Base-by-base conservation (phyloP, 345 rosid genomes). In the Salix exigua region DNA sequence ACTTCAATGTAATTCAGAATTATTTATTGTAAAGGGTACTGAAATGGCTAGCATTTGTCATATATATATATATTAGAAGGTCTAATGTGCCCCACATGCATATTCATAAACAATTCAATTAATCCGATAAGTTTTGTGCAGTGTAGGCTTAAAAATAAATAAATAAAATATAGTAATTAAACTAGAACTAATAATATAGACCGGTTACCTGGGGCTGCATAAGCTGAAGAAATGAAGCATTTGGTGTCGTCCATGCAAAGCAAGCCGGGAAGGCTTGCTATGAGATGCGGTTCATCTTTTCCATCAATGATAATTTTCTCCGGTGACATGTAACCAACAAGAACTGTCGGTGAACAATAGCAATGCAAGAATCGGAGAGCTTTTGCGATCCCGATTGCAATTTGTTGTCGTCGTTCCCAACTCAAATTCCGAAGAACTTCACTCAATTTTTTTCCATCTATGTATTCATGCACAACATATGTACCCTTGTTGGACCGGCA, bases 341-440 rank as follows among this genome's bases (percentile, higher is more conserved):
- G 2, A 71, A 82, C 38, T 46, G 55, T 33, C 12, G 83, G 84
- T 1, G 90, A 80, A 66, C 88, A 83, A 70, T 66, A 53, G 25
- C 76, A 77, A 74, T 94, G 98, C 77, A 91, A 77, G 82, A 86
- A 92, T 72, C 75, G 64, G 17, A 92, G 86, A 46, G 97, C 92
- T 83, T 88, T 85, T 0, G 91, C 91, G 0, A 90, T 74, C 53
- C 98, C 91, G 2, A 77, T 68, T 18, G 92, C 91, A 38, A 94
- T 82, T 72, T 78, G 91, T 76, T 74, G 80, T 12, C 97, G 79
- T 48, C 84, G 79, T 44, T 87, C 92, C 97, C 97, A 94, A 70
- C 86, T 81, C 66, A 94, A 80, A 70, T 72, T 82, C 21, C 74
- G 64, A 23, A 90, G 79, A 70, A 84, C 72, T 70, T 89, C 86